Base-by-base conservation (phyloP, 768 basidiomycete species). In the Leccinum fibrillosum region DNA sequence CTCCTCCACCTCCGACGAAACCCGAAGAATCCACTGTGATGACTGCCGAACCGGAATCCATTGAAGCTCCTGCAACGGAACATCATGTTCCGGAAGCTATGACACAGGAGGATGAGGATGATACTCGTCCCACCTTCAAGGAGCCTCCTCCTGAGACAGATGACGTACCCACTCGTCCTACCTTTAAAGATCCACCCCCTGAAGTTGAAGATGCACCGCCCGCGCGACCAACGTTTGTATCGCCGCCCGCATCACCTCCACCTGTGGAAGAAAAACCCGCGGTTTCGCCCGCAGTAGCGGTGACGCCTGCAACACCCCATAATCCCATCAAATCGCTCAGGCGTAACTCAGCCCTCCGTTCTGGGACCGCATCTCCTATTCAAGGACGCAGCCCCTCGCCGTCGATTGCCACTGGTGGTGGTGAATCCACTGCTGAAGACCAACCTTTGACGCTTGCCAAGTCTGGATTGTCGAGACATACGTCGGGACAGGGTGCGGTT, bases 101-200 rank as follows among this genome's bases (percentile, higher is more conserved):
- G 11, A 54, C 21, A n/a, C 39, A 51, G 26, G 23, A 23, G 23
- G 23, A 23, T 23, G 23, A 73, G 30, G 62, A 66, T 28, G 58
- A 61, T 7, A 48, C 66, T 12, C 76, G 75, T 23, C 86, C 85
- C 0, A 54, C 66, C 2, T 89, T 88, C 72, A 87, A 80, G 65
- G 84, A 86, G 58, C 86, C 86, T 13, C 82, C 82, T 37, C 82
- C 83, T 5, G 73, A 73, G 53, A 55, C 45, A 10, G 72, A 73
- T 12, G 68, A 67, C 52, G 25, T 55, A 15, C 69, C 74, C 17
- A 61, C 70, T 4, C 75, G 75, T 34, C 86, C 86, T 5, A 57
- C 69, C 0, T 89, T 87, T 72, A 87, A 78, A 64, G 85, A 85
- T 54, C 87, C 86, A 8, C 82, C 83, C 25, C 82, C 83, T 4